Evolutionary conservation across 345 rosid species (phyloP), one percentile per base, ranked within the genome.

Genomic region (Eucalyptus cloeziana): DNA sequence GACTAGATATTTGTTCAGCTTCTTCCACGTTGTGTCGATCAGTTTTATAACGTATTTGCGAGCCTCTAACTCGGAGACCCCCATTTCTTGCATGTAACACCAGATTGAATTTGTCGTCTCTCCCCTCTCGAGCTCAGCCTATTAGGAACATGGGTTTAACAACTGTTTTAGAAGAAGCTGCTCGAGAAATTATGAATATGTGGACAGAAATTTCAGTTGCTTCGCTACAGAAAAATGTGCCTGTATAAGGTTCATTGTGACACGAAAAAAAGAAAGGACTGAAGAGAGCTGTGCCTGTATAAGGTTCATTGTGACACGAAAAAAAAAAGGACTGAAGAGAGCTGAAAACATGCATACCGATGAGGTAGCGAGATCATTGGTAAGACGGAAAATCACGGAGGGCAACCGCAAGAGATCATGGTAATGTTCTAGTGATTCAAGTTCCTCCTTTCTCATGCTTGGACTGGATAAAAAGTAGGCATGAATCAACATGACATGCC

Each of bases 291-390:
- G 40, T 40, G 40, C 40, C 40, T 40, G 5, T 40, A 40, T 40
- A 40, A 40, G 40, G 40, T 40, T 40, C 40, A 40, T 40, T 40
- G 40, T 40, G 40, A 40, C 5, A 40, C 40, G 5, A 52, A 52
- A 13, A 81, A 81, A 81, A 31, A 16, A 31, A 37, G 50, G 30
- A 44, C 5, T 47, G 4, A 8, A 37, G 17, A 47, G 27, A 37
- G 25, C 25, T 25, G 27, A 31, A 24, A 16, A 56, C 11, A 30
- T 19, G 52, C 67, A 15, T 92, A 93, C 96, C 89, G 89, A 88
- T 79, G 95, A 94, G n/a, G 95, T 92, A 11, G 52, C 92, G 6
- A 93, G 89, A 87, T 93, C 95, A 51, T 93, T 92, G 86, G 89
- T 90, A 6, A 94, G 91, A 56, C 93, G 89, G 67, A 92, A 92